A percentile compares a stretch with the other conserved stretches of the same genome.
phyloP scores from a whole-genome alignment of 148 eudicot species.

The Arctostaphylos glauca region DNA sequence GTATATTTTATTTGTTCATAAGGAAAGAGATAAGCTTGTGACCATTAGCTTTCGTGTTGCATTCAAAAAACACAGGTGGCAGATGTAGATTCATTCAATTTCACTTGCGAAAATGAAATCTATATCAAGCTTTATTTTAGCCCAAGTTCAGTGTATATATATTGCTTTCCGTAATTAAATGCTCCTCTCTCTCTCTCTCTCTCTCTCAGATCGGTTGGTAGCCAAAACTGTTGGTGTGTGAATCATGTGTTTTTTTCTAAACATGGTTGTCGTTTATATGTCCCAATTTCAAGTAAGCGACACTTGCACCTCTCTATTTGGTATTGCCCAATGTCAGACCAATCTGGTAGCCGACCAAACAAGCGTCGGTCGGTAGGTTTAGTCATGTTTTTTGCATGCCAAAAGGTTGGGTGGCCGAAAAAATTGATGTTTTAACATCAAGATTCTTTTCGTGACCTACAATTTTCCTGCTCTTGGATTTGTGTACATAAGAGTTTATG shows the following conservation, averaged over 20 bases:
- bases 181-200: background rate
- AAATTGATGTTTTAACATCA: background rate
- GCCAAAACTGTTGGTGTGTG: background rate
- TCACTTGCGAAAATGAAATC: background rate
- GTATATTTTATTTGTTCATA: background rate
- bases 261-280: background rate
- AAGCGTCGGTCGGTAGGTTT: background rate
- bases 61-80: background rate
- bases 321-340: background rate
- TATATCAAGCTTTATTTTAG: background rate
- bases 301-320: background rate
- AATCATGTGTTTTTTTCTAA: background rate
- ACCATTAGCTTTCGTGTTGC: conserved; percentile 8
- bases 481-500: too few relatives aligned
- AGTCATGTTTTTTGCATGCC: conserved; percentile 3
- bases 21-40: conserved; percentile 8
- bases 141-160: background rate
- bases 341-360: conserved; percentile 3
- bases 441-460: background rate
- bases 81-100: background rate
- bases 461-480: background rate
- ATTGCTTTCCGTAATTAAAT: conserved; percentile 1
- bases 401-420: background rate
- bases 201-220: background rate
- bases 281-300: background rate